Percentiles rank a stretch among this genome's conserved stretches.
Evolutionary conservation across 768 basidiomycete genomes (phyloP).

Genomic region (Russula virescens): DNA sequence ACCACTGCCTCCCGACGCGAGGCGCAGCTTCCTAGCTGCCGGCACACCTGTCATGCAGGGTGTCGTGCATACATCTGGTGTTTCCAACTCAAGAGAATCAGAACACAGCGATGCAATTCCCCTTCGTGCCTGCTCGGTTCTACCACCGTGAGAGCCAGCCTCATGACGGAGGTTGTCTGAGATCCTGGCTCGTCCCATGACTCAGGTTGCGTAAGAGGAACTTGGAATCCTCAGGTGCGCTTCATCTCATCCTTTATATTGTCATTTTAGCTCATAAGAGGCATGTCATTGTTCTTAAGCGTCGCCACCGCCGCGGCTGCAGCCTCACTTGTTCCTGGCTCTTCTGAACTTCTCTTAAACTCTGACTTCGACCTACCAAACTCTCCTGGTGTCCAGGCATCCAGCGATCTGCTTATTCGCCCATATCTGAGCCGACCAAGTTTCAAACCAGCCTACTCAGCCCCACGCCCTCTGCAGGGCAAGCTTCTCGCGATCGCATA

Average conservation of each 20-base stretch:
- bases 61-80: conserved; percentile 73
- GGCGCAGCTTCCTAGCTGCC: too few species aligned
- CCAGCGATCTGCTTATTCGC: conserved; percentile 30
- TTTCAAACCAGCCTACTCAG: too few species aligned
- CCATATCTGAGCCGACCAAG: too few species aligned
- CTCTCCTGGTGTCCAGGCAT: conserved; percentile 19
- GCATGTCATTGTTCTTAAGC: conserved; percentile 35
- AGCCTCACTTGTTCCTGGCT: conserved; percentile 72
- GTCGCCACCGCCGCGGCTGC: conserved; percentile 90
- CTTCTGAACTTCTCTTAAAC: too few species aligned
- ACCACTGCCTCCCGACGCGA: too few species aligned
- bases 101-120: conserved; percentile 15
- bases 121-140: neutral
- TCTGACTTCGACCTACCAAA: conserved; percentile 43
- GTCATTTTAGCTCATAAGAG: too few species aligned
- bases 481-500: conserved; percentile 39
- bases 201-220: conserved; percentile 15
- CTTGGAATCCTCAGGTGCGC: conserved; percentile 67
- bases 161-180: too few species aligned
- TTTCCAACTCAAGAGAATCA: conserved; percentile 31
- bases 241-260: too few species aligned
- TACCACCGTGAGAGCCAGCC: conserved; percentile 13
- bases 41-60: conserved; percentile 80
- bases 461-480: conserved; percentile 37
- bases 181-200: conserved; percentile 15